These are phyloP conservation scores for Climacium dendroides DNA, from an alignment of 225 moss, liverwort and hornwort genomes.

Conservation along the genomic window DNA sequence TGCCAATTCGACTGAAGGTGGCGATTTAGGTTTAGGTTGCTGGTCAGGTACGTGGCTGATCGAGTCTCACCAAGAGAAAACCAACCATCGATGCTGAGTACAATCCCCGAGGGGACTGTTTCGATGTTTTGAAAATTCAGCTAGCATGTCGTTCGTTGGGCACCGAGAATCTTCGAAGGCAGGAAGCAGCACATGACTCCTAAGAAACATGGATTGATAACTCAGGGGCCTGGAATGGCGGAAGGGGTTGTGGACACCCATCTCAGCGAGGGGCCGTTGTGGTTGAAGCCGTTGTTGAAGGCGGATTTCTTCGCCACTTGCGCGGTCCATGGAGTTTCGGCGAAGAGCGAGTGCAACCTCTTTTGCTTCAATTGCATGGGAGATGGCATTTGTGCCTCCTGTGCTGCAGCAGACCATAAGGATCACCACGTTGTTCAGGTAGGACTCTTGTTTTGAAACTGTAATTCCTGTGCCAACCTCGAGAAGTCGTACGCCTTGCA, in stretches of 20 bases:
- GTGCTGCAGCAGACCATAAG: constrained; percentile 59
- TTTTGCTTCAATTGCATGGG: constrained; percentile 94
- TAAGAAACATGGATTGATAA: not conserved
- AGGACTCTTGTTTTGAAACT: not conserved
- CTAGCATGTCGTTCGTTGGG: not conserved
- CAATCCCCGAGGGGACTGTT: not conserved
- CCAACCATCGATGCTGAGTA: not conserved
- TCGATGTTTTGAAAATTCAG: not conserved
- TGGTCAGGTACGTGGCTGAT: not conserved
- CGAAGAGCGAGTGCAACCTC: constrained; percentile 93
- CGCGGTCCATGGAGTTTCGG: constrained; percentile 60
- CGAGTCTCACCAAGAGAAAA: not conserved
- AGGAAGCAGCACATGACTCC: not conserved
- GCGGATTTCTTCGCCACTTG: constrained; percentile 87
- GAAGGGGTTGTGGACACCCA: constrained; percentile 5
- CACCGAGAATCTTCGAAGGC: not conserved
- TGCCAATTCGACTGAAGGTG: not conserved
- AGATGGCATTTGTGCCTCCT: constrained; percentile 77
- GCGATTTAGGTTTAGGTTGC: not conserved
- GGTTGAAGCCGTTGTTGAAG: constrained; percentile 74
- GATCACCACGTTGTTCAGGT: constrained; percentile 97
- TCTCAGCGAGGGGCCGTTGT: constrained; percentile 47
- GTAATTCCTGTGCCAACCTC: not conserved
- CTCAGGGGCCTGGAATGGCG: constrained; percentile 24
- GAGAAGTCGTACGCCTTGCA: not conserved